Base-by-base conservation (phyloP, 169 alveolate species). In the Amoebophrya sp. region DNA sequence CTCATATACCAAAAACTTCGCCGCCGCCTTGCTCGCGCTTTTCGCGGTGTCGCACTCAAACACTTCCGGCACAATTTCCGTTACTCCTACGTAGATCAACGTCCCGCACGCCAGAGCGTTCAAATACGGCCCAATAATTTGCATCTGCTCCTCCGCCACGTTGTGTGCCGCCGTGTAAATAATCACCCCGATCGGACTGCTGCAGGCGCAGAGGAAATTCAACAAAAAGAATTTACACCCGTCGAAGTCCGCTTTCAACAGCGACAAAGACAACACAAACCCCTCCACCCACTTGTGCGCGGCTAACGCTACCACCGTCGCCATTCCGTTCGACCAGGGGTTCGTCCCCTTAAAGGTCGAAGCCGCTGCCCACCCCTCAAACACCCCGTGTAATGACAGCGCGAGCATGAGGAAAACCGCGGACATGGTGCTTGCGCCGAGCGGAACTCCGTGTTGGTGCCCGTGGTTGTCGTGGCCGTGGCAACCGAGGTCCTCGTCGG, bases 401-500 rank as follows among this genome's bases (percentile, higher is more conserved):
- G 83, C 83, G 83, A 66, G 35, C 83, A 66, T 66, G 35, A 66
- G 83, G 39, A 66, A 25, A 25, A 66, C 18, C 7, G 83, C 83
- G 39, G 83, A 66, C 29, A n/a, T 1, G 7, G 83, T 18, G 10
- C 35, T 12, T 1, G 83, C 83, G 10, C 83, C 83, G 10, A 66
- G 32, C 83, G 83, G 83, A 3, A 66, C 83, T 0, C 83, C 83
- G 83, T 66, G 83, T 25, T 66, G 83, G 35, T 66, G 83, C 35
- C 83, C 83, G 83, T 66, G 83, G 83, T 66, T 66, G 83, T 66
- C 83, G 83, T 66, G 83, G 83, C 83, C 83, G 83, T 66, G 83
- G 35, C 83, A 66, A 3, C 83, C 83, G 29, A 66, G 83, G 35
- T n/a, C 35, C 35, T 41, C 23, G n/a, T n/a, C n/a, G n/a, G n/a